Evolutionary conservation across 164 flowering plant species (phyloP).

Genomic region (Magnolia kwangsiensis): DNA sequence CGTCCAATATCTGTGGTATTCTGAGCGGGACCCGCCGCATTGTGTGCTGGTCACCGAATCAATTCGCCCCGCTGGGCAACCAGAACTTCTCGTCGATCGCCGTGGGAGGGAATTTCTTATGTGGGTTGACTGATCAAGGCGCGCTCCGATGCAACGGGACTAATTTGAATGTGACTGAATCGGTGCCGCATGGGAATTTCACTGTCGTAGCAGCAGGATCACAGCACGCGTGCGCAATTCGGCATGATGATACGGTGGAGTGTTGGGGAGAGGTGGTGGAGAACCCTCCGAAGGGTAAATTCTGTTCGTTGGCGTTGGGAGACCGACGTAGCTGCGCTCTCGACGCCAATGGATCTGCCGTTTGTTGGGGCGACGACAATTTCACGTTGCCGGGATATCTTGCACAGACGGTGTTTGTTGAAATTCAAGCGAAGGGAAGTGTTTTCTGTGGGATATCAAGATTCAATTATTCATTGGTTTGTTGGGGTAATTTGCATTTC

Average conservation of each 20-base stretch:
- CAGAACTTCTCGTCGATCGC: conserved; percentile 35
- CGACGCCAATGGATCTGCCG: conserved; percentile 36
- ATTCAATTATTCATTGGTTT: conserved; percentile 40
- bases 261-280: conserved; percentile 63
- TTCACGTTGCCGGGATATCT: conserved; percentile 45
- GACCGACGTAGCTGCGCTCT: conserved; percentile 54
- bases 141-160: conserved; percentile 35
- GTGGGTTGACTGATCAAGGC: conserved; percentile 46
- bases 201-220: conserved; percentile 50
- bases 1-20: conserved; percentile 51
- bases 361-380: conserved; percentile 63
- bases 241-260: conserved; percentile 24
- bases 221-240: conserved; percentile 59
- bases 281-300: conserved; percentile 31
- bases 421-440: conserved; percentile 41
- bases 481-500: conserved; percentile 57
- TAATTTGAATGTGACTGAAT: neutral
- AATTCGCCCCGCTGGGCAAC: neutral
- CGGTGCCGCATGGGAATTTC: conserved; percentile 30
- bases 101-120: conserved; percentile 59
- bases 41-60: conserved; percentile 57
- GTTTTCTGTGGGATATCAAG: conserved; percentile 59
- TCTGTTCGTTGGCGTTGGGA: conserved; percentile 58
- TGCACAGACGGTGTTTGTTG: conserved; percentile 18
- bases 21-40: conserved; percentile 23